These are phyloP conservation scores for Vicia faba DNA, from an alignment of 306 rosid genomes.

Conservation along the genomic window DNA sequence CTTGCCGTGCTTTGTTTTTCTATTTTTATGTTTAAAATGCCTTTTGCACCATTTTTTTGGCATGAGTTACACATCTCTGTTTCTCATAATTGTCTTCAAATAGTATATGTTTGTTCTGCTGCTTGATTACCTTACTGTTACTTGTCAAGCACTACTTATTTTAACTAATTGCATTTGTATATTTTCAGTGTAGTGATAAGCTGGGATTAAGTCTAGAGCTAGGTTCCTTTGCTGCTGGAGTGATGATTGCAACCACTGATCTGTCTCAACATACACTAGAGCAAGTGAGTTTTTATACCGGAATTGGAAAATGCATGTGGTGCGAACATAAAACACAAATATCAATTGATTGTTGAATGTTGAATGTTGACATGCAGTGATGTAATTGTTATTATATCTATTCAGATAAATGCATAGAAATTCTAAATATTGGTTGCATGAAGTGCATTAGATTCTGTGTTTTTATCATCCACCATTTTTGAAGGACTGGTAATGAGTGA, in stretches of 20 bases:
- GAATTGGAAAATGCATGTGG: conserved; percentile 27
- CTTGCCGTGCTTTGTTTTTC: neutral
- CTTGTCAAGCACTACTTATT: conserved; percentile 10
- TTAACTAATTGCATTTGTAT: conserved; percentile 35
- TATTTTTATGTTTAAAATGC: conserved; percentile 1
- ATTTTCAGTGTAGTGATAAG: conserved; percentile 94
- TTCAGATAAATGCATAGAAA: conserved; percentile 21
- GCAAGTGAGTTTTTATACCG: conserved; percentile 58
- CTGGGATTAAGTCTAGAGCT: conserved; percentile 94
- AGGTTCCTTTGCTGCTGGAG: conserved; percentile 99
- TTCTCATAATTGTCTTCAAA: conserved; percentile 2
- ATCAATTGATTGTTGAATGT: conserved; percentile 36
- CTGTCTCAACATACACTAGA: conserved; percentile 94
- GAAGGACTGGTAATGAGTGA: conserved; percentile 23
- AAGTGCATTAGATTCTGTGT: conserved; percentile 23
- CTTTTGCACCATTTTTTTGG: conserved; percentile 15
- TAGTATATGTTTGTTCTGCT: conserved; percentile 30
- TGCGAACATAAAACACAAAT: conserved; percentile 4
- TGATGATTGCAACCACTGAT: conserved; percentile 98
- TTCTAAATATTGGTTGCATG: conserved; percentile 10
- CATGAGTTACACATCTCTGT: conserved; percentile 17
- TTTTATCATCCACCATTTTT: conserved; percentile 16
- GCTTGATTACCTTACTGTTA: conserved; percentile 31
- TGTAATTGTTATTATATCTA: conserved; percentile 13
- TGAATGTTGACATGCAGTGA: conserved; percentile 32